Evolutionary conservation across 1,284 basidiomycete genomes (phyloP).

Genomic region (Sporisorium scitamineum): DNA sequence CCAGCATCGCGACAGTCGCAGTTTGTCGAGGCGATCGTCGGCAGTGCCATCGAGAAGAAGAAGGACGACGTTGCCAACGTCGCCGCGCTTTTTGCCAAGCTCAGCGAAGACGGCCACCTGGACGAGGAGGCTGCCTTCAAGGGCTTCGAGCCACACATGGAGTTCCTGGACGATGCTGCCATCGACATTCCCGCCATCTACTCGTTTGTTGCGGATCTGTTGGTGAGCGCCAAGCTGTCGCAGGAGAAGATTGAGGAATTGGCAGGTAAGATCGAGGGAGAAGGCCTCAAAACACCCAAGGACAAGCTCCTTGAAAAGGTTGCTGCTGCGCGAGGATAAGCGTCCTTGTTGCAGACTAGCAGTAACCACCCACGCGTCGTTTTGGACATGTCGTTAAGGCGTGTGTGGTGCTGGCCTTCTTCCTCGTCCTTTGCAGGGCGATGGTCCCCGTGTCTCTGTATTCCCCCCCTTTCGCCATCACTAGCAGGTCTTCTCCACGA

Average conservation of each 20-base stretch:
- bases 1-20: slow-evolving; percentile 76
- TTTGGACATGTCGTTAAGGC: slow-evolving; percentile 3
- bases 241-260: slow-evolving; percentile 64
- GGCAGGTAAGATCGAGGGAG: slow-evolving; percentile 64
- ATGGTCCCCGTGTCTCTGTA: slow-evolving; percentile 26
- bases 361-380: slow-evolving; percentile 44
- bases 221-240: slow-evolving; percentile 53
- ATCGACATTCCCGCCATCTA: slow-evolving; percentile 90
- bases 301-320: slow-evolving; percentile 67
- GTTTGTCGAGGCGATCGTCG: slow-evolving; percentile 81
- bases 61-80: slow-evolving; percentile 79
- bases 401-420: slow-evolving; percentile 18
- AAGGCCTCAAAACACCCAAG: slow-evolving; percentile 66
- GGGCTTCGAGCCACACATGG: slow-evolving; percentile 77
- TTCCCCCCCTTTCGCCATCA: slow-evolving; percentile 25
- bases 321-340: slow-evolving; percentile 46
- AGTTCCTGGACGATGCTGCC: slow-evolving; percentile 84
- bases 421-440: slow-evolving; percentile 9
- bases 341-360: slow-evolving; percentile 1
- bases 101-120: slow-evolving; percentile 50
- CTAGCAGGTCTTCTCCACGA: slow-evolving; percentile 1
- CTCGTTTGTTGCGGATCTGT: slow-evolving; percentile 76
- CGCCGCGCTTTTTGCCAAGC: slow-evolving; percentile 63
- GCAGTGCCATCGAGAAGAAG: slow-evolving; percentile 82
- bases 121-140: slow-evolving; percentile 74